Conservation (phyloP, 140 eudicot species). For the Cichorium intybus region DNA sequence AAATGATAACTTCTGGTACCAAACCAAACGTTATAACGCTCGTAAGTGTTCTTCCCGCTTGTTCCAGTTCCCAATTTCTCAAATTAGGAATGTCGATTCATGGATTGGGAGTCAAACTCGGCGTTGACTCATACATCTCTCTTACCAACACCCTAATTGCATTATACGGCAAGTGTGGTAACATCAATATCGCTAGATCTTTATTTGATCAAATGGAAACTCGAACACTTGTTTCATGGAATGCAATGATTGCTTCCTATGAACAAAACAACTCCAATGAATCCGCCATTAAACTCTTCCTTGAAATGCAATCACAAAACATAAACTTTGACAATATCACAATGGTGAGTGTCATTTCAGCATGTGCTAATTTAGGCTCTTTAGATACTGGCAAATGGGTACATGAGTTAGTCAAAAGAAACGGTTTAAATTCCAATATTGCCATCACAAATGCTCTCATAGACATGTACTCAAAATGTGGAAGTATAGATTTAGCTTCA, state of each 20-base stretch:
- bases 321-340: conserved; percentile 34
- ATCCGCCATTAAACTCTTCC: conserved; percentile 35
- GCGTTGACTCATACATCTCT: conserved; percentile 30
- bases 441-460: conserved; percentile 39
- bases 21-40: conserved; percentile 46
- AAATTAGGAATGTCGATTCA: conserved; percentile 39
- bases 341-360: conserved; percentile 51
- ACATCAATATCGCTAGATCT: conserved; percentile 26
- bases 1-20: conserved; percentile 41
- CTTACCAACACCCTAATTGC: conserved; percentile 38
- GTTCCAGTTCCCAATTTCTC: conserved; percentile 28
- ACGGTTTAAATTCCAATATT: conserved; percentile 35
- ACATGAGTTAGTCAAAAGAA: conserved; percentile 37
- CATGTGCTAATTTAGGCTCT: conserved; percentile 48
- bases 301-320: conserved; percentile 26
- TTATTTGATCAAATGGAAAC: conserved; percentile 44
- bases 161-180: conserved; percentile 45
- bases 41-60: conserved; percentile 50
- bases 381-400: conserved; percentile 41
- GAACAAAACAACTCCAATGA: conserved; percentile 41
- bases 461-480: conserved; percentile 60
- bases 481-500: conserved; percentile 39
- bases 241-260: conserved; percentile 48
- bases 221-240: conserved; percentile 48
- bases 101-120: conserved; percentile 39